Conservation (phyloP, 2,329 filamentous ascomycete genomes). For the Diaporthe sp. region DNA sequence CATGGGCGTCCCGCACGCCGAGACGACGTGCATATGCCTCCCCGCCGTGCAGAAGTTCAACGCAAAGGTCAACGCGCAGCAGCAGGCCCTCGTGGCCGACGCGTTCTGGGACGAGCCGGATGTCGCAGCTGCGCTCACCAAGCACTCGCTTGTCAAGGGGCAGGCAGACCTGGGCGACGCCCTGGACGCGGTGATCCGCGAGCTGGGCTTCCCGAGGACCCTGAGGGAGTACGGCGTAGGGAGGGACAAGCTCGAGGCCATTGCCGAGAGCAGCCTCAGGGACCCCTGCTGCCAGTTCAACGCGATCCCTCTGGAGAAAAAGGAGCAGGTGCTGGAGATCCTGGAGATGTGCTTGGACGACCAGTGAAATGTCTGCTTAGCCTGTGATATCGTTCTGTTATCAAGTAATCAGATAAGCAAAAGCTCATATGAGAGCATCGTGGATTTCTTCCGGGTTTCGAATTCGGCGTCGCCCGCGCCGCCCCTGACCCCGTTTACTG, state of each 20-base stretch:
- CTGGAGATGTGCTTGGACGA: constrained; percentile 53
- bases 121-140: constrained; percentile 51
- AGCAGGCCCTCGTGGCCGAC: constrained; percentile 54
- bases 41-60: constrained; percentile 68
- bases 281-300: constrained; percentile 62
- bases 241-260: constrained; percentile 57
- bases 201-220: constrained; percentile 63
- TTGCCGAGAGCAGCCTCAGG: constrained; percentile 60
- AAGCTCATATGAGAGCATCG: no score
- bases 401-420: background rate
- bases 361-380: constrained; percentile 58
- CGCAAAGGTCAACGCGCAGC: constrained; percentile 52
- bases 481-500: background rate
- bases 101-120: constrained; percentile 53
- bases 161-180: constrained; percentile 60
- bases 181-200: constrained; percentile 61
- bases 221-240: constrained; percentile 61
- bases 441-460: no score
- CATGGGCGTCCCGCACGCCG: constrained; percentile 52
- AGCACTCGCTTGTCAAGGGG: constrained; percentile 45
- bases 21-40: constrained; percentile 67
- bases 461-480: background rate
- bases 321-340: constrained; percentile 63
- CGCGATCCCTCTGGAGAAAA: constrained; percentile 58
- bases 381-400: background rate